These are phyloP conservation scores for Pseudofabraea citricarpa DNA, from an alignment of 2,329 filamentous ascomycete genomes.

Conservation along the genomic window DNA sequence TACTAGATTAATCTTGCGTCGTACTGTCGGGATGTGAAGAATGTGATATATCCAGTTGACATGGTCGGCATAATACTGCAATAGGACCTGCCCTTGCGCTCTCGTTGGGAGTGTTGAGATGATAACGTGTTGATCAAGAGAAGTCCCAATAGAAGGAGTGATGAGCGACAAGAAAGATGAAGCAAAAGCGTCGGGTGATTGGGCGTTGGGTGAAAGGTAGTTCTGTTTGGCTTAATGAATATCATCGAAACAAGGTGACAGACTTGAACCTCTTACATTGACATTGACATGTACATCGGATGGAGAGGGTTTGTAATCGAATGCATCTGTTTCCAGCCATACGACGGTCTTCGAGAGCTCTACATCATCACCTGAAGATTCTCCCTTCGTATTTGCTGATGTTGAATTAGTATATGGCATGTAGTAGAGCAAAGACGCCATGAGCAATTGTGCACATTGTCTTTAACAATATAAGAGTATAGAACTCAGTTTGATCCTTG, in stretches of 20 bases:
- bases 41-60: conserved; percentile 19
- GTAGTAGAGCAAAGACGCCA: no score
- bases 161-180: neutral
- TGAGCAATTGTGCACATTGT: no score
- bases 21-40: conserved; percentile 17
- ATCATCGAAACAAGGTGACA: neutral
- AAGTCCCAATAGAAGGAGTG: conserved; percentile 2
- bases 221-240: neutral
- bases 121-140: conserved; percentile 4
- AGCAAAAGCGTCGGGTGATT: neutral
- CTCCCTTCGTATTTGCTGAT: neutral
- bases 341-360: conserved; percentile 11
- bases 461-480: no score
- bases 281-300: neutral
- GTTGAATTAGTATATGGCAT: neutral
- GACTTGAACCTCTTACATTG: neutral
- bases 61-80: conserved; percentile 14
- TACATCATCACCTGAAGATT: conserved; percentile 3
- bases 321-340: conserved; percentile 14
- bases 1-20: conserved; percentile 6
- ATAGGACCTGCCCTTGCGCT: conserved; percentile 7
- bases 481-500: no score
- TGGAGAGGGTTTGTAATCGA: conserved; percentile 8
- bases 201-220: neutral
- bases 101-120: conserved; percentile 10